These are phyloP conservation scores for Exophiala bonariae DNA, from an alignment of 2,329 filamentous ascomycete species.

Conservation along the genomic window DNA sequence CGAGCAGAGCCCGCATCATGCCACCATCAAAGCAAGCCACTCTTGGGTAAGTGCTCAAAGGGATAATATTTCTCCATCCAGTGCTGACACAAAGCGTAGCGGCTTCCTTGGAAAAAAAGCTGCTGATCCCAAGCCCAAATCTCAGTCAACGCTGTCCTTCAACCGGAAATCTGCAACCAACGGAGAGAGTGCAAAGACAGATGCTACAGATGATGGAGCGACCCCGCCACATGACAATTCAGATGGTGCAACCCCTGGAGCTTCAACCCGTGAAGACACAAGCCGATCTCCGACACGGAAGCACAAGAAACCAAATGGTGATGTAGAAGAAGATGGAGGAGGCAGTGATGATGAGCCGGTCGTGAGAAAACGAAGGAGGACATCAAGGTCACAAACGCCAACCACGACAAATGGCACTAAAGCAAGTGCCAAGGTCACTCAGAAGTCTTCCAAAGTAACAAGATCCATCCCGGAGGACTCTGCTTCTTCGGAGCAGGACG, in stretches of 20 bases:
- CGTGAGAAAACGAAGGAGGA: conserved; percentile 52
- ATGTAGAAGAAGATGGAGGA: conserved; percentile 44
- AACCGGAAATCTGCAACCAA: conserved; percentile 31
- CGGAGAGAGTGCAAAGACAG: conserved; percentile 27
- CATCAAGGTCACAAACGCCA: conserved; percentile 33
- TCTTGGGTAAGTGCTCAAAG: conserved; percentile 83
- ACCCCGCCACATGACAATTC: conserved; percentile 8
- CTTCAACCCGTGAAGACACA: conserved; percentile 12
- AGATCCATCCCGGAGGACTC: conserved; percentile 30
- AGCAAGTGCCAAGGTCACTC: conserved; percentile 12
- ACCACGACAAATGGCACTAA: conserved; percentile 29
- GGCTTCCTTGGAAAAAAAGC: conserved; percentile 86
- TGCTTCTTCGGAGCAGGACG: conserved; percentile 49
- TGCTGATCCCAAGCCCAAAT: conserved; percentile 54
- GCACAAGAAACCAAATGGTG: conserved; percentile 39
- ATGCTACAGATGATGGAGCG: conserved; percentile 23
- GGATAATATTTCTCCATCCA: conserved; percentile 29
- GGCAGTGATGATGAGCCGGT: conserved; percentile 61
- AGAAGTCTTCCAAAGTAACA: conserved; percentile 32
- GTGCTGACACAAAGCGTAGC: conserved; percentile 48
- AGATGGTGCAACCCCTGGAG: conserved; percentile 16
- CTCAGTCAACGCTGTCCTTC: conserved; percentile 32
- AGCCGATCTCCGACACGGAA: conserved; percentile 33
- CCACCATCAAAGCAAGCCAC: conserved; percentile 68
- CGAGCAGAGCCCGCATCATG: conserved; percentile 15